Evolutionary conservation across 352 stramenopile species (phyloP), one percentile per base, ranked within the genome.

Genomic region (Phytophthora citricola): DNA sequence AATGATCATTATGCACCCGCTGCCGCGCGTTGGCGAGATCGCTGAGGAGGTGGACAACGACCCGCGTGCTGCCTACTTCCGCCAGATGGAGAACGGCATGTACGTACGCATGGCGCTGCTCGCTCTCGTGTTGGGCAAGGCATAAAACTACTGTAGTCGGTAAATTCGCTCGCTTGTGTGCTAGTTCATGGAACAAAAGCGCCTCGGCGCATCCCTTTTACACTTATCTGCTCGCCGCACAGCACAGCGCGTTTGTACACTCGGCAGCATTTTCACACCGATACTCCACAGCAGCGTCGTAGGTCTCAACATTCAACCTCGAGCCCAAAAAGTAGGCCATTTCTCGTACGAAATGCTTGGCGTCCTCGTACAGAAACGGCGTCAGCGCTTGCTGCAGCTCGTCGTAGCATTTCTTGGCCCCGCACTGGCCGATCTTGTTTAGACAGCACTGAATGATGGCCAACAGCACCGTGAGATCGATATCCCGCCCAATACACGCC

Each of bases 51-150:
- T 99, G 20, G 98, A 99, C 76, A 72, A 69, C 9, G 95, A 99
- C 75, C 95, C 96, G 39, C 90, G 96, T 48, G 96, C 97, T 39
- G 97, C 95, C 10, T 99, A 99, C 78, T 99, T 99, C 72, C 85
- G 96, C 62, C 96, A 99, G 82, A 97, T 97, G 90, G 86, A 96
- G 72, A 98, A 99, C 85, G 98, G 98, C 58, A 99, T 99, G 97
- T 99, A 97, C 79, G 94, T 98, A 62, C 92, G 98, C 73, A 99
- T 99, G 97, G 98, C 98, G 45, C 73, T 99, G 65, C 87, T 99
- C 46, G 90, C 95, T 29, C 83, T 99, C 8, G 84, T 99, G 20
- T 69, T 98, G 63, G 84, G 85, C 56, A 91, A 92, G 72, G 82
- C 74, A 58, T 95, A 90, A 77, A 46, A 55, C 47, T 20, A 26